These are phyloP conservation scores for Ceriops tagal DNA, from an alignment of 345 rosid genomes.

Conservation along the genomic window DNA sequence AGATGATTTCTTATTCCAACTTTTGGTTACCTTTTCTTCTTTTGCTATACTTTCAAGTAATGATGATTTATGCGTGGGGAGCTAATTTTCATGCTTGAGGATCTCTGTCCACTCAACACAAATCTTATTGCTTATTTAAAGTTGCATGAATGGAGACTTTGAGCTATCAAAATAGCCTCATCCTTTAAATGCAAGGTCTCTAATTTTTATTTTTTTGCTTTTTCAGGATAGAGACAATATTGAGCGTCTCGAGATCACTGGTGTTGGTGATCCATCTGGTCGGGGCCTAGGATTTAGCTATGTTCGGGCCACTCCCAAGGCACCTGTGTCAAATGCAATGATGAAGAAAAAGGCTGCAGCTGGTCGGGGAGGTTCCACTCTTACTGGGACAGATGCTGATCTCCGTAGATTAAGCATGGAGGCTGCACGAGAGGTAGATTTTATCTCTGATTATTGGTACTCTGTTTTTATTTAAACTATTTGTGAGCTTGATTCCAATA, in stretches of 20 bases:
- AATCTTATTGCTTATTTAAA: too few species aligned
- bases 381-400: conserved; percentile 99
- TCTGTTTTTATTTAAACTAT: background rate
- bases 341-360: conserved; percentile 81
- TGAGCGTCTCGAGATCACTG: conserved; percentile 97
- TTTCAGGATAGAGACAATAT: conserved; percentile 89
- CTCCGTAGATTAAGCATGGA: conserved; percentile 99
- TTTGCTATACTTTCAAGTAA: too few species aligned
- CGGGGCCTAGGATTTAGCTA: conserved; percentile 97
- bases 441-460: conserved; percentile 1
- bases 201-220: background rate
- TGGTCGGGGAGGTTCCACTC: conserved; percentile 80
- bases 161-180: too few species aligned
- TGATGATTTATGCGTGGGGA: too few species aligned
- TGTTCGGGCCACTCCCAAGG: conserved; percentile 85
- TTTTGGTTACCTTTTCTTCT: too few species aligned
- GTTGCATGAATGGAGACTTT: too few species aligned
- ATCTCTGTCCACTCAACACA: too few species aligned
- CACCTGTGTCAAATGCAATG: conserved; percentile 72
- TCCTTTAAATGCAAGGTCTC: background rate
- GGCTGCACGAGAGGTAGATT: conserved; percentile 91
- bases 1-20: too few species aligned
- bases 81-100: too few species aligned
- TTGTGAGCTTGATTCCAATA: too few species aligned
- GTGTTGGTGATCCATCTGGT: conserved; percentile 99